Evolutionary conservation across 371 early-diverging fungal genomes (phyloP), one percentile per base, ranked within the genome.

Genomic region (Apophysomyces elegans): DNA sequence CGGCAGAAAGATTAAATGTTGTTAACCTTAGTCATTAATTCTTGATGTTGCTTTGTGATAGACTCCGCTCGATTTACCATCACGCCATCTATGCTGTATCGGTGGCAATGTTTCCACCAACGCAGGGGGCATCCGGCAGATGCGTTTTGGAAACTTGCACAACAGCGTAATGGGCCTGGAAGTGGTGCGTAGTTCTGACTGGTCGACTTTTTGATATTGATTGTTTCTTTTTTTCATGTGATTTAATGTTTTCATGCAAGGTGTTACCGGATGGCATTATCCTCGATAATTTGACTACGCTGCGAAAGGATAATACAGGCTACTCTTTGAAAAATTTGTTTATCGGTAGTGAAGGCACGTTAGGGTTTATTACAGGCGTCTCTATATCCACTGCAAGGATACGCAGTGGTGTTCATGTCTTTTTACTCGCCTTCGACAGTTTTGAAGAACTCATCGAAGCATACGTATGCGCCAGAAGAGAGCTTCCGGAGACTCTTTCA

Each of bases 71-170:
- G 99, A 98, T 74, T 76, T 98, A 50, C 97, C 96, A 7, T 96
- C 99, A 1, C 96, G 97, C 68, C 64, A 67, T 59, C 70, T 80
- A 21, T 95, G 95, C 76, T 92, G 90, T 41, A 93, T 98, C 61
- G 99, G 99, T 50, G 98, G 98, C 14, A 98, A 98, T 69, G 91
- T 98, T 2, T 89, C 96, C 7, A 96, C 98, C 4, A 98, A 98
- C 73, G 99, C 99, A 0, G 98, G 98, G 26, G 98, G 98, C 1
- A 83, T 98, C 56, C 82, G 97, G 18, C 83, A 94, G 37, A 81
- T 98, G 73, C 86, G 95, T 9, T 98, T 95, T 76, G 98, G 98
- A 41, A 89, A 89, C 12, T 78, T 98, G 26, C 96, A 96, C 69
- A 96, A 97, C 16, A 91, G 88, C 35, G 95, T 96, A 4, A 81